Conservation (phyloP, 73 alveolate species). For the Uronychia binucleata region DNA sequence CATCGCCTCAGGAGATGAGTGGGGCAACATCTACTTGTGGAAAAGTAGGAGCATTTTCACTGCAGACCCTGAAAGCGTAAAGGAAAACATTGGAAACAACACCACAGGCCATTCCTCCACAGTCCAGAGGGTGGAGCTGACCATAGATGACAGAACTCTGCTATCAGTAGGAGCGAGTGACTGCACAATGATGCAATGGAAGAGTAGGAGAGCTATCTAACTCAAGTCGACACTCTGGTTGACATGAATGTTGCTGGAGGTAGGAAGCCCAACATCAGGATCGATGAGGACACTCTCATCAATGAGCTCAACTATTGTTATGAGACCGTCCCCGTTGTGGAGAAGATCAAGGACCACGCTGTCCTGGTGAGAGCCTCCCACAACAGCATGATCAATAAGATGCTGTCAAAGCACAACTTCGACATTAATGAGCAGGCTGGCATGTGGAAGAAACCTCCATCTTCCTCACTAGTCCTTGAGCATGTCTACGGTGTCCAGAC, state of each 20-base stretch:
- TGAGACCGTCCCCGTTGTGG: background rate
- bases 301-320: conserved; percentile 63
- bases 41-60: conserved; percentile 15
- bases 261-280: conserved; percentile 1
- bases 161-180: conserved; percentile 72
- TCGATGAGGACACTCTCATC: conserved; percentile 46
- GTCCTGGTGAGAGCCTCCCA: conserved; percentile 55
- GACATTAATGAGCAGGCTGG: conserved; percentile 35
- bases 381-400: conserved; percentile 36
- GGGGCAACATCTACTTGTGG: conserved; percentile 76
- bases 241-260: background rate
- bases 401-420: conserved; percentile 49
- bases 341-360: conserved; percentile 56
- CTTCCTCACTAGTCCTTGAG: conserved; percentile 68
- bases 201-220: background rate
- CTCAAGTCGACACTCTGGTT: background rate
- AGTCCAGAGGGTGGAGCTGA: conserved; percentile 53
- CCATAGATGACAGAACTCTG: conserved; percentile 62
- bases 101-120: conserved; percentile 78
- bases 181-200: conserved; percentile 74
- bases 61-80: conserved; percentile 47
- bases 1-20: conserved; percentile 84
- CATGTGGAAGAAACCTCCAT: conserved; percentile 73
- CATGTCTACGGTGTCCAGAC: conserved; percentile 81
- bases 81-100: conserved; percentile 71